Evolutionary conservation across 768 basidiomycete genomes (phyloP).

Genomic region (Cystofilobasidium ferigula): DNA sequence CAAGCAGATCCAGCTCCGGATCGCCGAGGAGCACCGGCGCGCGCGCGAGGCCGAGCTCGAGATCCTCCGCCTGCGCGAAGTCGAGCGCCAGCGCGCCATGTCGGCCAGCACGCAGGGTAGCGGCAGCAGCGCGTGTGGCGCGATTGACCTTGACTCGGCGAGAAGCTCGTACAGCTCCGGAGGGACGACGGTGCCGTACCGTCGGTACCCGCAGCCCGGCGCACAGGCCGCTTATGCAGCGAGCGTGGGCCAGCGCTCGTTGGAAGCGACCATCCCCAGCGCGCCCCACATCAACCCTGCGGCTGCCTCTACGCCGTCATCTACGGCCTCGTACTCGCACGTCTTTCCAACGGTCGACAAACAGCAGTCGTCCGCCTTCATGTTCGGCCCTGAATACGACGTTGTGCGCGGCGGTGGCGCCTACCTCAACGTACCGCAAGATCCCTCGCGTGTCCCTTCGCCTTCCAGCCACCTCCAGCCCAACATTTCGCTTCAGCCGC

Average conservation of each 20-base stretch:
- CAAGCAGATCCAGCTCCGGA: conserved; percentile 12
- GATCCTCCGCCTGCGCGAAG: neutral
- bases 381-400: neutral
- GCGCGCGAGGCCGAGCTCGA: conserved; percentile 9
- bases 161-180: neutral
- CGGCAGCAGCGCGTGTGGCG: too few species aligned
- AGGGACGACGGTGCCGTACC: neutral
- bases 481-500: too few species aligned
- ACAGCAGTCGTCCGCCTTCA: neutral
- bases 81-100: neutral
- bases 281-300: neutral
- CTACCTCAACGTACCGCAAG: too few species aligned
- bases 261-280: neutral
- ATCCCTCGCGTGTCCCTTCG: too few species aligned
- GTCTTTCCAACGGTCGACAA: neutral
- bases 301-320: neutral
- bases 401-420: too few species aligned
- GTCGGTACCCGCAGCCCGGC: too few species aligned
- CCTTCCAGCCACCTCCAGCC: too few species aligned
- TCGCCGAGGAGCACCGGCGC: conserved; percentile 1
- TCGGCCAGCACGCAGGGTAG: neutral
- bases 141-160: too few species aligned
- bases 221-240: too few species aligned
- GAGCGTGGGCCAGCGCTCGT: too few species aligned
- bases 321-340: neutral